Conservation (phyloP, 192 early-diverging fungal species). For the Mortierella hygrophila region DNA sequence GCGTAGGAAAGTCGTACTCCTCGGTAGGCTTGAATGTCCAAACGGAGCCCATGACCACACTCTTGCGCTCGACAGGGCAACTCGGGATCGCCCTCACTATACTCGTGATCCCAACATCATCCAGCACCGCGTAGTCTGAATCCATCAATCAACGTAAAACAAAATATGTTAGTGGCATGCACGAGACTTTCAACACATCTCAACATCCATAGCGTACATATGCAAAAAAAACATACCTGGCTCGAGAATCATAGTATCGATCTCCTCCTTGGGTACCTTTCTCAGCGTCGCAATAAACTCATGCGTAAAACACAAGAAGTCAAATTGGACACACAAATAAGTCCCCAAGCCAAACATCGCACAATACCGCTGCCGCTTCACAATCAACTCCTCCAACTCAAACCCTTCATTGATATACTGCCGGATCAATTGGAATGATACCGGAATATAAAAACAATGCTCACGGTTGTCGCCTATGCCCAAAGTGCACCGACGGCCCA, state of each 20-base stretch:
- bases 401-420: constrained; percentile 88
- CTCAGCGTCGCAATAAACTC: constrained; percentile 90
- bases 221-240: constrained; percentile 35
- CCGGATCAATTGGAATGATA: constrained; percentile 86
- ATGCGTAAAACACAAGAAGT: constrained; percentile 95
- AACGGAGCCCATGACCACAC: constrained; percentile 92
- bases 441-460: constrained; percentile 90
- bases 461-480: constrained; percentile 95
- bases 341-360: constrained; percentile 89
- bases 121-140: constrained; percentile 44
- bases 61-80: constrained; percentile 83
- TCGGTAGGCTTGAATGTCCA: constrained; percentile 85
- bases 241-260: constrained; percentile 66
- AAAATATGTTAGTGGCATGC: background rate
- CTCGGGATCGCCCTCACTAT: constrained; percentile 72
- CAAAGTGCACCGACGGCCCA: constrained; percentile 78
- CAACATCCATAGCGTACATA: no score
- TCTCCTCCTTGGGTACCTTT: constrained; percentile 68
- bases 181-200: background rate
- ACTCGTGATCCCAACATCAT: constrained; percentile 20
- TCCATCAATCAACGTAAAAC: constrained; percentile 11
- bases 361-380: constrained; percentile 92
- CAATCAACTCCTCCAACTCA: constrained; percentile 89
- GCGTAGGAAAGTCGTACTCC: constrained; percentile 69
- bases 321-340: constrained; percentile 89